phyloP scores from a whole-genome alignment of 345 rosid genomes.

The Cardamine resedifolia region DNA sequence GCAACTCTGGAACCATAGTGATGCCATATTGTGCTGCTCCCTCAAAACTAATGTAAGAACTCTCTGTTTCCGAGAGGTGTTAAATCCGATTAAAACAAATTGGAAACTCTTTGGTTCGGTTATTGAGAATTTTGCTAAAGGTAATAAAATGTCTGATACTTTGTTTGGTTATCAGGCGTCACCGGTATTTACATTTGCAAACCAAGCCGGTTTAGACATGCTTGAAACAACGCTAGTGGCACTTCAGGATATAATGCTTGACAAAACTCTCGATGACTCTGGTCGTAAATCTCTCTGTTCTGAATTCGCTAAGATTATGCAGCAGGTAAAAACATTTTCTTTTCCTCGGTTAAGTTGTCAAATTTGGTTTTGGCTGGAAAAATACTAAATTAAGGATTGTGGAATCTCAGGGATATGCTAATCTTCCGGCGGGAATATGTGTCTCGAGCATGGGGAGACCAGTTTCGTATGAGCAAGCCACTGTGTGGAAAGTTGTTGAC shows the following conservation, averaged over 20 bases:
- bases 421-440: conserved; percentile 79
- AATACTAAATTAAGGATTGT: background rate
- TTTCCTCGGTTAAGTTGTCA: background rate
- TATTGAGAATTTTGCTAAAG: background rate
- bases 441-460: conserved; percentile 93
- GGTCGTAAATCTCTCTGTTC: conserved; percentile 75
- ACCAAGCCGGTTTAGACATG: conserved; percentile 98
- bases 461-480: conserved; percentile 78
- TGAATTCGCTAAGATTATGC: conserved; percentile 86
- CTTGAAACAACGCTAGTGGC: conserved; percentile 94
- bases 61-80: background rate
- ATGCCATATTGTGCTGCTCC: conserved; percentile 92
- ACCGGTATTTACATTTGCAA: conserved; percentile 81
- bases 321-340: conserved; percentile 52
- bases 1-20: conserved; percentile 83
- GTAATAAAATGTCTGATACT: background rate
- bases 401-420: conserved; percentile 63
- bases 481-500: conserved; percentile 86
- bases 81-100: background rate
- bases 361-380: background rate
- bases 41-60: conserved; percentile 66
- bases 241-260: conserved; percentile 93
- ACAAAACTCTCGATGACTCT: conserved; percentile 83
- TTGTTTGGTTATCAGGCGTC: conserved; percentile 55
- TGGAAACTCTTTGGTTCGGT: background rate